Evolutionary conservation across 768 basidiomycete species (phyloP).

Genomic region (Suillus cothurnatus): DNA sequence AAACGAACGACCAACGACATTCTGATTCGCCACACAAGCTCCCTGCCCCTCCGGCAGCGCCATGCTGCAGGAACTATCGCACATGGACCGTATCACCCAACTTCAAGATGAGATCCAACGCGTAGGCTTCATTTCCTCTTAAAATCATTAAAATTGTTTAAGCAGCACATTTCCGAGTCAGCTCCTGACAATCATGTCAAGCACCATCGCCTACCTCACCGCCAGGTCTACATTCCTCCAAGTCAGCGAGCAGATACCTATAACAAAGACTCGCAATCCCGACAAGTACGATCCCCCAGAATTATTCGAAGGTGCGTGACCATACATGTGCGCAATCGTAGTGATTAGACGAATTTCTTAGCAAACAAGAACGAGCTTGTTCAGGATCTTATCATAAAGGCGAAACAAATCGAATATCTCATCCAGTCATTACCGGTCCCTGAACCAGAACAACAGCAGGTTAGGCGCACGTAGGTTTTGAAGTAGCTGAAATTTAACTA

Average conservation of each 20-base stretch:
- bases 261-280: slow-evolving; percentile 76
- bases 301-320: slow-evolving; percentile 66
- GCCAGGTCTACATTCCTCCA: slow-evolving; percentile 75
- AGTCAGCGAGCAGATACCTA: slow-evolving; percentile 77
- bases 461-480: slow-evolving; percentile 25
- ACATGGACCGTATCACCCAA: slow-evolving; percentile 96
- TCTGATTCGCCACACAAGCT: not conserved
- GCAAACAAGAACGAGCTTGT: slow-evolving; percentile 87
- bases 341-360: slow-evolving; percentile 29
- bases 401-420: slow-evolving; percentile 86
- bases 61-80: slow-evolving; percentile 91
- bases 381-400: slow-evolving; percentile 78
- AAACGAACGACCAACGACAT: not conserved
- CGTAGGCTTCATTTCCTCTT: slow-evolving; percentile 38
- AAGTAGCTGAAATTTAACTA: slow-evolving; percentile 9
- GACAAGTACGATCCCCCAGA: slow-evolving; percentile 75
- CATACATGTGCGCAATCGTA: not conserved
- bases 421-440: slow-evolving; percentile 79
- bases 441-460: slow-evolving; percentile 79
- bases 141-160: not conserved
- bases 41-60: slow-evolving; percentile 46
- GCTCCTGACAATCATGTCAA: slow-evolving; percentile 89
- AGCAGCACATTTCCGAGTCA: slow-evolving; percentile 34
- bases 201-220: slow-evolving; percentile 78
- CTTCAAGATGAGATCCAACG: slow-evolving; percentile 94